phyloP scores from a whole-genome alignment of 768 basidiomycete genomes.

The Cytidiella melzeri region DNA sequence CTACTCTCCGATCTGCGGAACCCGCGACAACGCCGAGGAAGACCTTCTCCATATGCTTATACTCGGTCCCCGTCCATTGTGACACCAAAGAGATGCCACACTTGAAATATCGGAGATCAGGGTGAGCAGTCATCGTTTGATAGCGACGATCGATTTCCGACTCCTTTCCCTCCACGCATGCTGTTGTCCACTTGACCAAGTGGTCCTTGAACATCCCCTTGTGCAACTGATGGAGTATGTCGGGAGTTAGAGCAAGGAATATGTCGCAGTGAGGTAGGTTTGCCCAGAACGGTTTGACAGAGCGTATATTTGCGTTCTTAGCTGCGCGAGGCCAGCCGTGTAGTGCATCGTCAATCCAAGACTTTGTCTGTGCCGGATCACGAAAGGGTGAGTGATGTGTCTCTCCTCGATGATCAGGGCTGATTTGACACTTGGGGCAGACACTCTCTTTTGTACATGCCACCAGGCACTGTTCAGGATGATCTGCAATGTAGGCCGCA shows the following conservation, averaged over 20 bases:
- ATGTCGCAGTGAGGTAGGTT: constrained; percentile 36
- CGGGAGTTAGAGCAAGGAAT: constrained; percentile 30
- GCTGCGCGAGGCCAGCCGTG: too few relatives aligned
- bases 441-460: constrained; percentile 12
- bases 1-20: constrained; percentile 15
- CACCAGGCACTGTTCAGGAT: constrained; percentile 25
- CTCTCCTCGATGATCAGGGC: constrained; percentile 11
- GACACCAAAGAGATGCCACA: constrained; percentile 35
- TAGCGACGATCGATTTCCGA: constrained; percentile 34
- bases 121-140: constrained; percentile 24
- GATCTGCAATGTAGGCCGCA: constrained; percentile 20
- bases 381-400: constrained; percentile 1
- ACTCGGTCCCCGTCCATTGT: constrained; percentile 40
- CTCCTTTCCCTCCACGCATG: constrained; percentile 6
- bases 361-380: constrained; percentile 2
- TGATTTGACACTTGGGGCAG: constrained; percentile 21
- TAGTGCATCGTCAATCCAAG: constrained; percentile 1
- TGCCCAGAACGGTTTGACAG: constrained; percentile 35
- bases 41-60: constrained; percentile 27
- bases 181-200: constrained; percentile 24
- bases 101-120: constrained; percentile 33
- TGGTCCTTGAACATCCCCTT: constrained; percentile 44
- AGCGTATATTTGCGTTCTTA: too few relatives aligned
- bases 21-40: constrained; percentile 24
- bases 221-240: constrained; percentile 42